These are phyloP conservation scores for Phytophthora litchii DNA, from an alignment of 352 stramenopile genomes.

Conservation along the genomic window DNA sequence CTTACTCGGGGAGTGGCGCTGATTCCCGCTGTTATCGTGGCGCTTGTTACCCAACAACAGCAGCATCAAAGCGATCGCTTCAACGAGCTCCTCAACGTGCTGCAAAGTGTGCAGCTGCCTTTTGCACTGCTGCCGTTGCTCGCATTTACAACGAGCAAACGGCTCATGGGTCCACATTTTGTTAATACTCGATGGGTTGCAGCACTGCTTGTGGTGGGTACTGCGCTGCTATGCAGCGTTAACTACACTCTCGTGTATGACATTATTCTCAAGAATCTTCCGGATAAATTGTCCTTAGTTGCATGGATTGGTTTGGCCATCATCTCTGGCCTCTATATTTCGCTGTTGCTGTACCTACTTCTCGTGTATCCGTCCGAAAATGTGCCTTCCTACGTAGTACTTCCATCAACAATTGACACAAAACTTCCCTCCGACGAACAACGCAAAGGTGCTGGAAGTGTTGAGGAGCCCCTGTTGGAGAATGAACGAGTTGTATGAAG, in stretches of 20 bases:
- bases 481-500: conserved; percentile 16
- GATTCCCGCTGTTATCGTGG: conserved; percentile 75
- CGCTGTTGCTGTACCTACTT: conserved; percentile 61
- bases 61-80: conserved; percentile 69
- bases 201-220: conserved; percentile 44
- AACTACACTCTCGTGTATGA: conserved; percentile 72
- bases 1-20: conserved; percentile 90
- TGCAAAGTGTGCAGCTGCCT: conserved; percentile 89
- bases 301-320: conserved; percentile 20
- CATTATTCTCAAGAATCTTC: conserved; percentile 48
- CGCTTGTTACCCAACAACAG: conserved; percentile 56
- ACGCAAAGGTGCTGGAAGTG: conserved; percentile 11
- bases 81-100: conserved; percentile 84
- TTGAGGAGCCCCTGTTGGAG: conserved; percentile 20
- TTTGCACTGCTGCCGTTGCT: conserved; percentile 88
- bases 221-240: conserved; percentile 56
- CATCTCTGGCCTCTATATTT: conserved; percentile 39
- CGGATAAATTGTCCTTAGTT: conserved; percentile 32
- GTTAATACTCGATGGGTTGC: conserved; percentile 41
- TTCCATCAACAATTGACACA: neutral
- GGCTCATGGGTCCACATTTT: conserved; percentile 72
- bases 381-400: conserved; percentile 4
- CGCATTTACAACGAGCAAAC: conserved; percentile 61
- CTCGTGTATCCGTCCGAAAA: conserved; percentile 52
- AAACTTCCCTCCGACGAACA: neutral